Evolutionary conservation across 345 rosid species (phyloP), one percentile per base, ranked within the genome.

Genomic region (Syzygium aromaticum): DNA sequence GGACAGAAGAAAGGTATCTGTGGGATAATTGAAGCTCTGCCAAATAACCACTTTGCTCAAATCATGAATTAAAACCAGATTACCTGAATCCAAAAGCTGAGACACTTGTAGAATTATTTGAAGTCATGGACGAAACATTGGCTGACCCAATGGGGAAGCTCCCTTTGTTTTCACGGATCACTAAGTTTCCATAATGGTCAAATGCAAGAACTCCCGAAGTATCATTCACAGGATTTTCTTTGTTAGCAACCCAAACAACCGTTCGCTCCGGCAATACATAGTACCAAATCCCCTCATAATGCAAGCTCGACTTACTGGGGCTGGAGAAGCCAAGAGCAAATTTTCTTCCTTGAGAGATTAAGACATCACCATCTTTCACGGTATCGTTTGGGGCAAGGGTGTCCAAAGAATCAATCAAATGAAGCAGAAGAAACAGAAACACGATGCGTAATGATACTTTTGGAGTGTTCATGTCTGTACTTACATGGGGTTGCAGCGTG

Each of bases 211-310:
- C 63, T 53, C 92, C 96, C 6, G 93, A 88, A 67, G 90, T 88
- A 85, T 89, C 90, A n/a, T 88, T 87, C 23, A 95, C 54, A 8
- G 96, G 94, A 73, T 73, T 86, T 53, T 94, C 93, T 88, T 96
- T 92, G 64, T 96, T 94, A 27, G 98, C 98, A 40, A 96, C 97
- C 97, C 98, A 95, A 14, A 94, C 61, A 11, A 56, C 12, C 11
- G 61, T 56, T 56, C 3, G 61, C 61, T 3, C 61, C 10, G 3
- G 12, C 10, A 3, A n/a, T 56, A 12, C n/a, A 56, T 56, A 22
- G 61, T 56, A 56, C 61, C 61, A 56, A 56, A 9, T 82, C n/a
- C 90, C 90, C 40, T 90, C 73, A 53, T 88, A 91, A 8, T 86
- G 88, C 52, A 86, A 85, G 52, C 23, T 56, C 8, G 61, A 56